phyloP scores from a whole-genome alignment of 2,329 filamentous ascomycete genomes.

The Aspergillus candidus region DNA sequence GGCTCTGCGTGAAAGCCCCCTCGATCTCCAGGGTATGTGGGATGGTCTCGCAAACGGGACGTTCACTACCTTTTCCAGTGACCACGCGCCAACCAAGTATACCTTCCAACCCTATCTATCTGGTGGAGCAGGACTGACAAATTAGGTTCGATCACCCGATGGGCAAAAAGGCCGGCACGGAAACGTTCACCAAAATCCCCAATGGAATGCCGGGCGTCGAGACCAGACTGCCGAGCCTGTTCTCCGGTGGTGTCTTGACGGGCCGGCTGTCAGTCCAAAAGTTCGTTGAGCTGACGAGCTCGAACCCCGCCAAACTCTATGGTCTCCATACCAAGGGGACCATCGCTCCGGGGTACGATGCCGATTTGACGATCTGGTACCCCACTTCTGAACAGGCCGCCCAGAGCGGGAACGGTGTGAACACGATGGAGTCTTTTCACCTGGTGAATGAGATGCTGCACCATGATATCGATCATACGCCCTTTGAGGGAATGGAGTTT shows the following conservation, averaged over 20 bases:
- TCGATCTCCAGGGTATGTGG: conserved; percentile 50
- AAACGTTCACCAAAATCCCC: conserved; percentile 37
- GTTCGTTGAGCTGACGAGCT: conserved; percentile 42
- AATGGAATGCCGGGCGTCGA: conserved; percentile 42
- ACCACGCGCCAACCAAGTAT: conserved; percentile 39
- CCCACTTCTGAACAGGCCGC: conserved; percentile 15
- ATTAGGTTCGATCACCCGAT: conserved; percentile 22
- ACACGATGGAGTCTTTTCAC: conserved; percentile 15
- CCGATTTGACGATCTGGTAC: conserved; percentile 42
- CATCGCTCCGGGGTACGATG: conserved; percentile 39
- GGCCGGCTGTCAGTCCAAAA: conserved; percentile 30
- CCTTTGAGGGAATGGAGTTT: conserved; percentile 29
- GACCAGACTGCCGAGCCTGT: conserved; percentile 38
- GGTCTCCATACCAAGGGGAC: conserved; percentile 38
- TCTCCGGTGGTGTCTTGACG: conserved; percentile 19
- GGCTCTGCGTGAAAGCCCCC: conserved; percentile 42
- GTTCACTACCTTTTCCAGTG: conserved; percentile 49
- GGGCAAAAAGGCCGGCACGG: conserved; percentile 34
- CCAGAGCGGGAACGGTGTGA: not conserved
- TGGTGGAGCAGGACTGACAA: not conserved
- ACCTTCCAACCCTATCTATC: conserved; percentile 4
- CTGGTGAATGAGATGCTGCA: conserved; percentile 33
- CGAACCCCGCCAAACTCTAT: conserved; percentile 42
- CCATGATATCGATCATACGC: conserved; percentile 33
- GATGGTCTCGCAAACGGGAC: conserved; percentile 48